Evolutionary conservation across 805 yeast species (phyloP).

Genomic region (Tetrapisispora nanseiensis): DNA sequence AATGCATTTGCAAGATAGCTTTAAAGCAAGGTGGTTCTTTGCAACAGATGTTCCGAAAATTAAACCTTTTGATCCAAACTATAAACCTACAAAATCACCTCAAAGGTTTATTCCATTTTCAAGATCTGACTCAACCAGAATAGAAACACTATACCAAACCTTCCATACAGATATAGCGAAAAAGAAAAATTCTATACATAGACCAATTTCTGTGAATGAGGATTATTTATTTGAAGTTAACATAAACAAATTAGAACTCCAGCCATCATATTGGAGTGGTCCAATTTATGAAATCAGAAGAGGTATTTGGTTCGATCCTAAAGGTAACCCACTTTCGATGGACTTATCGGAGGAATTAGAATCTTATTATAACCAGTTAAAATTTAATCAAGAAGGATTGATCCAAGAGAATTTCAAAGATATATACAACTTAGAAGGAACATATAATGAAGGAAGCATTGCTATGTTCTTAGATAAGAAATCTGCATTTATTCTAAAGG

Average conservation of each 20-base stretch:
- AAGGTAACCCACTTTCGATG: constrained; percentile 45
- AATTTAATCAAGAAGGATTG: constrained; percentile 26
- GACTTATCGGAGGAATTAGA: constrained; percentile 41
- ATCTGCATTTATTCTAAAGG: constrained; percentile 41
- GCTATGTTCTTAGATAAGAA: constrained; percentile 32
- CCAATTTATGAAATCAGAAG: constrained; percentile 74
- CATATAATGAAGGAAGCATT: constrained; percentile 10
- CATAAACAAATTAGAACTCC: constrained; percentile 40
- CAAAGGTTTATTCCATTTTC: constrained; percentile 61
- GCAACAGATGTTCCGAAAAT: constrained; percentile 68
- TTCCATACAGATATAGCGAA: constrained; percentile 1
- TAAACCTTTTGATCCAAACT: constrained; percentile 53
- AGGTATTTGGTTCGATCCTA: constrained; percentile 70
- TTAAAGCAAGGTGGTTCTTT: constrained; percentile 52
- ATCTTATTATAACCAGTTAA: constrained; percentile 34
- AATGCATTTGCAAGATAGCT: too few relatives aligned
- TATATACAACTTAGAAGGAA: constrained; percentile 8
- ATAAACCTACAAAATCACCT: constrained; percentile 42
- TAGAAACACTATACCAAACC: constrained; percentile 41
- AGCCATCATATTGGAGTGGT: constrained; percentile 83
- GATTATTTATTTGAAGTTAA: constrained; percentile 73
- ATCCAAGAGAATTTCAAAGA: constrained; percentile 8
- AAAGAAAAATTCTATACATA: background rate
- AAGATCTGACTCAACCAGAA: constrained; percentile 44
- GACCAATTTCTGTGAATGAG: constrained; percentile 54